Base-by-base conservation (phyloP, 1,284 basidiomycete species). In the Puccinia horiana region DNA sequence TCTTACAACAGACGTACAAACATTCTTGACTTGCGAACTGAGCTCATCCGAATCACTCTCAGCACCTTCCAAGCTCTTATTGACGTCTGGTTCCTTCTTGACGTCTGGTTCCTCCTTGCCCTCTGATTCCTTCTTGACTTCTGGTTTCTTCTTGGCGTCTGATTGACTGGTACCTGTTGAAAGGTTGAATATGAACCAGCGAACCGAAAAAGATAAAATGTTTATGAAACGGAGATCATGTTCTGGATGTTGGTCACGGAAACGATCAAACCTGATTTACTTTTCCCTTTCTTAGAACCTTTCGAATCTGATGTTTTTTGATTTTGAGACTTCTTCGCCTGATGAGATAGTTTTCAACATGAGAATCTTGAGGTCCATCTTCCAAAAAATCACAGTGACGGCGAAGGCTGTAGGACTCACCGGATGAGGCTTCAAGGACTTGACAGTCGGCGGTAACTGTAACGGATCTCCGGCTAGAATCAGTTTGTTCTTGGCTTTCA, bases 391-490 rank as follows among this genome's bases (percentile, higher is more conserved):
- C n/a, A n/a, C n/a, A n/a, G 35, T 16, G 5, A 37, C 12, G 20
- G 32, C 23, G 18, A 9, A 11, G 11, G 8, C 20, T 23, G 1
- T 23, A 47, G 37, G 29, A 32, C 70, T 61, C 29, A 74, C 70
- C 0, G 79, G 58, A 72, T 20, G 49, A 49, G 67, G 40, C 42
- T 84, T 81, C 29, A 78, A 69, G 2, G 93, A 93, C 67, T 96
- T 89, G 76, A 99, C 92, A 0, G 96, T 98, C 0, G 96, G 97
- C 0, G 95, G 95, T 2, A 99, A 89, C 87, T 90, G 86, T 44
- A 87, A 83, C 42, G 88, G 88, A 79, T 89, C 88, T 12, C 88
- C 87, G 0, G 88, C 95, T 6, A 98, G 88, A 16, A 98, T 93
- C 72, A 97, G 89, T 86, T 94, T 96, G 87, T 91, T 92, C 1